phyloP scores from a whole-genome alignment of 495 filamentous ascomycete genomes.

The Jackrogersella multiformis region DNA sequence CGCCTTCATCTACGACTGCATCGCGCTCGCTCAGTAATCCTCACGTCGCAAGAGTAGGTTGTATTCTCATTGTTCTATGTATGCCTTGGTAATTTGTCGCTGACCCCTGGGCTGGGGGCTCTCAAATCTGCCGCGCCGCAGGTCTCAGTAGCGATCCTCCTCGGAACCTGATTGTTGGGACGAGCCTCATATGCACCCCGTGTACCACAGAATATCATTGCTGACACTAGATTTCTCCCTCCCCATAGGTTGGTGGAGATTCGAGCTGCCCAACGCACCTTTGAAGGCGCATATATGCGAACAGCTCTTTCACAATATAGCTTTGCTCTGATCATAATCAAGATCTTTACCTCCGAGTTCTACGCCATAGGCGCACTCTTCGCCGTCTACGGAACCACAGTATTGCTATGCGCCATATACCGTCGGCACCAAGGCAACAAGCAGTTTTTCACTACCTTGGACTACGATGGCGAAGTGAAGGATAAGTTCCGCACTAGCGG shows the following conservation, averaged over 20 bases:
- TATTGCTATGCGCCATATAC: constrained; percentile 81
- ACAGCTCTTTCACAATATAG: constrained; percentile 94
- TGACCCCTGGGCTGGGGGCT: constrained; percentile 4
- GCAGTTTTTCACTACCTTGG: constrained; percentile 85
- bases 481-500: constrained; percentile 92
- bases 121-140: constrained; percentile 12
- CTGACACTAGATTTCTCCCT: constrained; percentile 16
- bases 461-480: constrained; percentile 63
- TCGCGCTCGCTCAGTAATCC: constrained; percentile 82
- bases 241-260: constrained; percentile 80
- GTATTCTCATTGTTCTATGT: constrained; percentile 7
- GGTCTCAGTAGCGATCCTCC: constrained; percentile 21
- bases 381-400: constrained; percentile 86
- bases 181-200: constrained; percentile 4
- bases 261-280: constrained; percentile 92
- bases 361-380: constrained; percentile 93
- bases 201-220: not conserved
- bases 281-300: constrained; percentile 96
- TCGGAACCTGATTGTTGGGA: not conserved
- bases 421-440: constrained; percentile 88
- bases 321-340: constrained; percentile 91
- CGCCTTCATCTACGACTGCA: constrained; percentile 74
- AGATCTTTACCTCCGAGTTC: constrained; percentile 96
- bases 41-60: constrained; percentile 77
- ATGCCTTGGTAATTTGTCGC: not conserved